Percentiles rank a stretch among this genome's conserved stretches.
Conservation (phyloP, 768 basidiomycete species). For the Serendipita sp. region DNA sequence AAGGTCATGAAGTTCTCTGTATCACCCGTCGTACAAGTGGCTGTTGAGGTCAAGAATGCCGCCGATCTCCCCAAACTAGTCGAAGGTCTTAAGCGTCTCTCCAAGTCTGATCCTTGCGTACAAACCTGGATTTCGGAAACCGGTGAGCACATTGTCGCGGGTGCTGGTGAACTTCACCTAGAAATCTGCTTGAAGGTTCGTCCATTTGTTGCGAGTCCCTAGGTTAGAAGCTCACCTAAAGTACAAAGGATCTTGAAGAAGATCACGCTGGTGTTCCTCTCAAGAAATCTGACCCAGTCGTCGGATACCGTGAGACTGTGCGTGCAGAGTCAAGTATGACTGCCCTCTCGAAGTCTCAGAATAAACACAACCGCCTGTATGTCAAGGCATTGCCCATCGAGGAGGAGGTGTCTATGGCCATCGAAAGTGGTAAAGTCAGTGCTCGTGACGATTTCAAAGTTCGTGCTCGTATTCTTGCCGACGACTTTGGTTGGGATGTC, state of each 20-base stretch:
- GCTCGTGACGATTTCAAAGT: slow-evolving; percentile 95
- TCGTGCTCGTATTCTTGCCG: slow-evolving; percentile 88
- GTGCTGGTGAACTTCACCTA: slow-evolving; percentile 97
- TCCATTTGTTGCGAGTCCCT: neutral
- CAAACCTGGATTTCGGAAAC: slow-evolving; percentile 83
- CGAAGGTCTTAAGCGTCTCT: slow-evolving; percentile 99
- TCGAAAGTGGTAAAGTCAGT: slow-evolving; percentile 71
- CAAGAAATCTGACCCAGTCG: slow-evolving; percentile 95
- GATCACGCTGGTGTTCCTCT: slow-evolving; percentile 99
- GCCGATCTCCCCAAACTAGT: slow-evolving; percentile 98
- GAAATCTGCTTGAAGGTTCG: slow-evolving; percentile 95
- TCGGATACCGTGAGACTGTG: slow-evolving; percentile 95
- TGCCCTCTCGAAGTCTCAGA: slow-evolving; percentile 97
- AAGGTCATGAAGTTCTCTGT: slow-evolving; percentile 99
- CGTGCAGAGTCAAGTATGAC: slow-evolving; percentile 89
- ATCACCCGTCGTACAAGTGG: slow-evolving; percentile 95
- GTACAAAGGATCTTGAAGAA: slow-evolving; percentile 79
- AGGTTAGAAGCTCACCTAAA: neutral
- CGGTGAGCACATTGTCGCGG: slow-evolving; percentile 98
- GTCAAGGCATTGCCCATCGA: slow-evolving; percentile 85
- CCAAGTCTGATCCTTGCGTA: slow-evolving; percentile 99
- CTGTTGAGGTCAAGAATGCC: slow-evolving; percentile 99
- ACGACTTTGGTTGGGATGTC: slow-evolving; percentile 96
- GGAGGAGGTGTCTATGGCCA: slow-evolving; percentile 86
- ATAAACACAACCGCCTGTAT: slow-evolving; percentile 99